phyloP scores from a whole-genome alignment of 345 rosid genomes.

The Linum usitatissimum region DNA sequence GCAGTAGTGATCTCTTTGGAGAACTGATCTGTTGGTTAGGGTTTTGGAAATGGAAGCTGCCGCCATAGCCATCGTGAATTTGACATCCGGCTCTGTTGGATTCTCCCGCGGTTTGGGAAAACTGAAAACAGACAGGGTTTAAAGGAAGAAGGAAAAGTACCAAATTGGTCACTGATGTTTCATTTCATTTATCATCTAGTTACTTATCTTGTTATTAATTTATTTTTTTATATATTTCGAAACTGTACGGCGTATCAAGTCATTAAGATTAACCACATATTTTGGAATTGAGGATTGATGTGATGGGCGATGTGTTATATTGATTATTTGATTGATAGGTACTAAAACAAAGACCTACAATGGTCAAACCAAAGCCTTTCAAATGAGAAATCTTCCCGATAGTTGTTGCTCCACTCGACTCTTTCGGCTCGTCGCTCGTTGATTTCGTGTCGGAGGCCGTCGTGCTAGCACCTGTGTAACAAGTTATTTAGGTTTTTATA shows the following conservation, averaged over 20 bases:
- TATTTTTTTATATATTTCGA: no score
- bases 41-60: constrained; percentile 33
- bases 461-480: no score
- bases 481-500: no score
- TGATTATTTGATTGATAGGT: no score
- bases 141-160: background rate
- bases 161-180: background rate
- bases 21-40: constrained; percentile 25
- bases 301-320: no score
- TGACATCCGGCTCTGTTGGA: constrained; percentile 10
- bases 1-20: constrained; percentile 6
- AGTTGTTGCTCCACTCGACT: background rate
- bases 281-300: no score
- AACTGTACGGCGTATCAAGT: no score
- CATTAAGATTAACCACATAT: no score
- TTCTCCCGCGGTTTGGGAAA: no score
- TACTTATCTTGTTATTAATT: no score
- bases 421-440: background rate
- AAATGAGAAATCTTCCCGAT: background rate
- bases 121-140: no score
- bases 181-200: background rate
- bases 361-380: background rate
- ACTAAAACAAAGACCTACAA: background rate
- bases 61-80: constrained; percentile 22
- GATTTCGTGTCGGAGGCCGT: background rate